These are phyloP conservation scores for Wickerhamiella galacta DNA, from an alignment of 805 yeast genomes.

Conservation along the genomic window DNA sequence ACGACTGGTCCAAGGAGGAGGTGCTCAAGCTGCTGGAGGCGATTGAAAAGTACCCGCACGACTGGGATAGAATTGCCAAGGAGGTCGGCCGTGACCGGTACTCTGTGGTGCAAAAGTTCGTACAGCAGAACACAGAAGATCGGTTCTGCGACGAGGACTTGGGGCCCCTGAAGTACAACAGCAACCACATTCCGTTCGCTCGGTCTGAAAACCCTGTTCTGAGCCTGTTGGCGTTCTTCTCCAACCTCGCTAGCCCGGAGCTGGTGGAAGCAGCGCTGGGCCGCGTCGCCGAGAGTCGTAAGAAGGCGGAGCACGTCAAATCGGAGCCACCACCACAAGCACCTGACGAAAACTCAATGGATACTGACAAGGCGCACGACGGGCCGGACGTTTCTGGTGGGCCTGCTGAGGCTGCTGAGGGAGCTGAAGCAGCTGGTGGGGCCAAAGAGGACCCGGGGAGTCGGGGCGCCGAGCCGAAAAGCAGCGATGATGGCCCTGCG, in stretches of 20 bases:
- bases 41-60: slow-evolving; percentile 78
- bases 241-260: slow-evolving; percentile 70
- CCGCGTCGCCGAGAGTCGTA: slow-evolving; percentile 39
- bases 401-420: slow-evolving; percentile 3
- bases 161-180: slow-evolving; percentile 66
- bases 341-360: slow-evolving; percentile 2
- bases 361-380: slow-evolving; percentile 1
- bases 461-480: background rate
- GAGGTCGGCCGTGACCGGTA: slow-evolving; percentile 78
- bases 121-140: slow-evolving; percentile 85
- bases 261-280: slow-evolving; percentile 50
- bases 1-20: slow-evolving; percentile 79
- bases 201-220: slow-evolving; percentile 85
- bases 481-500: slow-evolving; percentile 1
- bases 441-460: background rate
- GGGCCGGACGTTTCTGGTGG: too few relatives aligned
- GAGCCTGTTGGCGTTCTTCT: slow-evolving; percentile 78
- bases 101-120: slow-evolving; percentile 71
- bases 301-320: slow-evolving; percentile 20
- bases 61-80: slow-evolving; percentile 78
- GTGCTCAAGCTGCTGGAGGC: slow-evolving; percentile 71
- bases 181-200: slow-evolving; percentile 62
- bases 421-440: slow-evolving; percentile 3
- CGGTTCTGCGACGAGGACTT: slow-evolving; percentile 38
- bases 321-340: slow-evolving; percentile 7